phyloP scores from a whole-genome alignment of 768 basidiomycete species.

The Cystofilobasidium bisporidii region DNA sequence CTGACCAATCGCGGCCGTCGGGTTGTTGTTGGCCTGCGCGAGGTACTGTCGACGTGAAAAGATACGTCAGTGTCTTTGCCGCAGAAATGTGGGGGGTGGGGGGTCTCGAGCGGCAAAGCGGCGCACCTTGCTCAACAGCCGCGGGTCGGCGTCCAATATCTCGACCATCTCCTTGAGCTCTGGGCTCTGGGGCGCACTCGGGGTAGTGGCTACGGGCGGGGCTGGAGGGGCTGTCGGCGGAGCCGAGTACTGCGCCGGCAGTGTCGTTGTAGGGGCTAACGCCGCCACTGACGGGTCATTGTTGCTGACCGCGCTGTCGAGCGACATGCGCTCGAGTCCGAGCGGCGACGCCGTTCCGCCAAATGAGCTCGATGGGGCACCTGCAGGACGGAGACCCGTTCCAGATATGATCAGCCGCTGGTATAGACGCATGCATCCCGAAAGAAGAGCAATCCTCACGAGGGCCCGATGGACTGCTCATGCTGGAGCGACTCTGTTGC shows the following conservation, averaged over 20 bases:
- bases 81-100: too few relatives aligned
- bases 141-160: constrained; percentile 13
- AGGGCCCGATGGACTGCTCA: constrained; percentile 14
- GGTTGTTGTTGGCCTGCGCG: not conserved
- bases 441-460: constrained; percentile 18
- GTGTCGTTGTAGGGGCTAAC: not conserved
- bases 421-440: not conserved
- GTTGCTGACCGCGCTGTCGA: too few relatives aligned
- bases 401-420: too few relatives aligned
- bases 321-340: not conserved
- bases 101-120: not conserved
- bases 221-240: not conserved
- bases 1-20: not conserved
- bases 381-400: too few relatives aligned
- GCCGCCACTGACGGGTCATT: not conserved
- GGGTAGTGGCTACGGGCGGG: not conserved
- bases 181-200: not conserved
- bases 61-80: too few relatives aligned
- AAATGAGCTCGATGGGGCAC: not conserved
- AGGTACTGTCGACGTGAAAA: not conserved
- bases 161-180: constrained; percentile 23
- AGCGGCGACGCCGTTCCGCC: not conserved
- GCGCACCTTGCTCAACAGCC: not conserved
- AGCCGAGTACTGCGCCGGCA: not conserved
- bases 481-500: not conserved